Base-by-base conservation (phyloP, 2,329 filamentous ascomycete genomes). In the Epichloe aotearoae region DNA sequence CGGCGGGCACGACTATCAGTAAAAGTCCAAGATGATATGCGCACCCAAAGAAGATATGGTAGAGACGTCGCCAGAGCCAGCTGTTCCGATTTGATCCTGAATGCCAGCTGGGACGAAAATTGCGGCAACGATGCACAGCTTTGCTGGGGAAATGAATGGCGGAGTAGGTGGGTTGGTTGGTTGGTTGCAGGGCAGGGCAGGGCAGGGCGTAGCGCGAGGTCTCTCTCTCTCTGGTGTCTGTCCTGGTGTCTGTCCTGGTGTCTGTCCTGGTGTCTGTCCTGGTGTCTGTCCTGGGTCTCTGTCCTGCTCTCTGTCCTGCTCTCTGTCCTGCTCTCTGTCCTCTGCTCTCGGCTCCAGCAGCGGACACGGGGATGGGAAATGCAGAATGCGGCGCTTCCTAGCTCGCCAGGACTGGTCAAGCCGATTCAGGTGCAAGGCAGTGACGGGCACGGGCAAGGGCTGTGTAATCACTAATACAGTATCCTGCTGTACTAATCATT, bases 121-220 rank as follows among this genome's bases (percentile, higher is more conserved):
- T 38, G 42, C 45, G 15, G 20, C 19, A 39, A 44, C 33, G 20
- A 42, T 36, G 43, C 17, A 23, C 17, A 44, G 39, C 47, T 50
- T 34, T 51, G 23, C 23, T 26, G 49, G 52, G 42, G 49, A 51
- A 51, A 53, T 42, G 45, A 53, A 42, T 43, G 51, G 48, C 52
- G 52, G 52, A 53, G 52, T 11, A 47, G 46, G 52, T 51, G 48
- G 48, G 34, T 45, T 41, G 33, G 34, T 37, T n/a, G n/a, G n/a
- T n/a, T 19, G 19, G 19, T 19, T 19, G 19, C 19, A 19, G 19
- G 19, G 19, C 19, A 19, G 19, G 19, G 19, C 19, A 19, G 47
- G 26, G 7, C 23, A 7, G 6, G 7, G 23, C 23, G 23, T 26
- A 8, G 26, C 8, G 26, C 26, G 26, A 3, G 26, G 8, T 30